phyloP scores from a whole-genome alignment of 139 green algal genomes.

The Haematococcus sp. region DNA sequence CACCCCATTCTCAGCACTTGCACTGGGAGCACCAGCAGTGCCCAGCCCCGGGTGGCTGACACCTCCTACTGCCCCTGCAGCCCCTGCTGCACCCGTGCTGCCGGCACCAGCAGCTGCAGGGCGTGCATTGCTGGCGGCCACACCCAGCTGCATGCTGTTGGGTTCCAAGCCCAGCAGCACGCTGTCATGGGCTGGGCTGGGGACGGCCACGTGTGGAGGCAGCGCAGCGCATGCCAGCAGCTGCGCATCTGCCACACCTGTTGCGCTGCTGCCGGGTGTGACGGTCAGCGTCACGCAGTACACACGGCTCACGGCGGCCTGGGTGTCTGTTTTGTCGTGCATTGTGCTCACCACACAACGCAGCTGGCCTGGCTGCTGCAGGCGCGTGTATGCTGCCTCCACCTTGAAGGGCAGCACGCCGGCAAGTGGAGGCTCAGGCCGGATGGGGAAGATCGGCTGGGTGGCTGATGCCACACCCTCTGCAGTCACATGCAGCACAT shows the following conservation, averaged over 20 bases:
- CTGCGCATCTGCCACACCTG: slow-evolving; percentile 17
- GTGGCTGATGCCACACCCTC: neutral
- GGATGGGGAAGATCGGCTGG: slow-evolving; percentile 29
- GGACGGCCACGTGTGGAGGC: slow-evolving; percentile 36
- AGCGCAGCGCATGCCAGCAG: slow-evolving; percentile 37
- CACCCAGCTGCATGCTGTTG: neutral
- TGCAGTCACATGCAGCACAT: slow-evolving; percentile 6
- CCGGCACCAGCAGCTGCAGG: neutral
- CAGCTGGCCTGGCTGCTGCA: slow-evolving; percentile 15
- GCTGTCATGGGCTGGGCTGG: slow-evolving; percentile 1
- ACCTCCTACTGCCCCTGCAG: neutral
- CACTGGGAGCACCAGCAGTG: too few relatives aligned
- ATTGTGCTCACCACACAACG: slow-evolving; percentile 33
- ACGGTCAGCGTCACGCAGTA: slow-evolving; percentile 25
- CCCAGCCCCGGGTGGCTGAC: neutral
- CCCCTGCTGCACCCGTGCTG: neutral
- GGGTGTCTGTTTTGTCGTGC: slow-evolving; percentile 2
- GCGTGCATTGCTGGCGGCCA: neutral
- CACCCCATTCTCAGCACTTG: too few relatives aligned
- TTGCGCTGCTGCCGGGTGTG: neutral
- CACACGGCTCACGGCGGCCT: slow-evolving; percentile 30
- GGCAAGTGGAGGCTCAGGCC: slow-evolving; percentile 32
- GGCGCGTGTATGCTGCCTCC: slow-evolving; percentile 19
- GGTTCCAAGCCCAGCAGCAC: slow-evolving; percentile 46
- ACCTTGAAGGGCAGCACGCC: slow-evolving; percentile 41